A percentile compares a stretch with the other conserved stretches of the same genome.
Evolutionary conservation across 75 land plant genomes (phyloP).

Genomic region (Chamaecyparis obtusa): DNA sequence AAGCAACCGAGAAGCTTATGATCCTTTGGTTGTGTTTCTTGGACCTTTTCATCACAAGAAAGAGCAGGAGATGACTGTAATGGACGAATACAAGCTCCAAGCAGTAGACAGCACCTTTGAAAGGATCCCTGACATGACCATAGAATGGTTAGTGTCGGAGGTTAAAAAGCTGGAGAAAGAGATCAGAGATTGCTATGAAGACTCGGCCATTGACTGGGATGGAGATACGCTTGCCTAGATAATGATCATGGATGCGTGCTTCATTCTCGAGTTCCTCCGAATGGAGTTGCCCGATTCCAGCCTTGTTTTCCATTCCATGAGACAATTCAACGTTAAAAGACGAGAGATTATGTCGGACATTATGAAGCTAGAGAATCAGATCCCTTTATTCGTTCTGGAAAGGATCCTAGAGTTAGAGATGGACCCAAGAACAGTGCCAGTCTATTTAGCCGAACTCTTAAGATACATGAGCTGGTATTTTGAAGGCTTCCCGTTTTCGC

Average conservation of each 20-base stretch:
- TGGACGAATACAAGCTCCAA: not conserved
- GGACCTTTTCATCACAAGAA: conserved; percentile 1
- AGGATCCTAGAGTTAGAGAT: too few species aligned
- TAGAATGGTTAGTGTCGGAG: not conserved
- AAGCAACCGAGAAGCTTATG: not conserved
- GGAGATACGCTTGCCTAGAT: not conserved
- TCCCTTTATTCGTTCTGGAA: too few species aligned
- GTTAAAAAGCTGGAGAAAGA: not conserved
- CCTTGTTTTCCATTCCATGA: too few species aligned
- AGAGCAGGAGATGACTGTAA: not conserved
- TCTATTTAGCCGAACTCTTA: too few species aligned
- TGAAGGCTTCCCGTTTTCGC: too few species aligned
- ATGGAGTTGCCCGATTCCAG: too few species aligned
- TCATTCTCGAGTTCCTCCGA: too few species aligned
- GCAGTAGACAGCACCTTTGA: not conserved
- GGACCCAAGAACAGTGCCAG: too few species aligned
- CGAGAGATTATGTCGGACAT: too few species aligned
- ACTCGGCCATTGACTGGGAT: not conserved
- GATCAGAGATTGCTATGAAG: not conserved
- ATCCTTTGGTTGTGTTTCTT: not conserved
- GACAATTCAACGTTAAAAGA: too few species aligned
- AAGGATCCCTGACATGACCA: not conserved
- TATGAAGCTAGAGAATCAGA: too few species aligned
- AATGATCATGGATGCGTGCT: not conserved
- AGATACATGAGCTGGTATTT: too few species aligned